These are phyloP conservation scores for Tulasnella sp. DNA, from an alignment of 768 basidiomycete genomes.

Conservation along the genomic window DNA sequence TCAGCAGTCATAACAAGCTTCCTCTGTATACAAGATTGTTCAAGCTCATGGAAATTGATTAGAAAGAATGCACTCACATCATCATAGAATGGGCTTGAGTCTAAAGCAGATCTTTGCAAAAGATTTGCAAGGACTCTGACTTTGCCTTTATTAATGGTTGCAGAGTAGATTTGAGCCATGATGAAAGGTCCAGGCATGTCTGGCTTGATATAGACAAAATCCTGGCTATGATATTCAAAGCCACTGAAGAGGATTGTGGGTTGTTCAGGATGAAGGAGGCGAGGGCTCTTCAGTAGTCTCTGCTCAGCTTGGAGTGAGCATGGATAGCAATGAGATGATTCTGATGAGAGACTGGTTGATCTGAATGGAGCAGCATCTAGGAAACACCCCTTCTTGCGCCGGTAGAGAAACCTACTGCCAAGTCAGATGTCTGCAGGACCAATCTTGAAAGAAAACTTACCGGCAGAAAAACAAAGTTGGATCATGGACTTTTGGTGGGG, in stretches of 20 bases:
- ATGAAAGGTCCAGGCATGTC: conserved; percentile 41
- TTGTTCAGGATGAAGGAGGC: conserved; percentile 29
- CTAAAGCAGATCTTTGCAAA: background rate
- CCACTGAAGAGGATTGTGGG: conserved; percentile 44
- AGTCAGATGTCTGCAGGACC: background rate
- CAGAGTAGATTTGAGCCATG: conserved; percentile 45
- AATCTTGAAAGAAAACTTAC: conserved; percentile 31
- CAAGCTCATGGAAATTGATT: background rate
- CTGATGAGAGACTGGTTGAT: conserved; percentile 29
- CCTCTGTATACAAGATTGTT: background rate
- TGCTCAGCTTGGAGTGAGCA: conserved; percentile 25
- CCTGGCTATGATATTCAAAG: conserved; percentile 49
- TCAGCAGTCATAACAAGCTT: background rate
- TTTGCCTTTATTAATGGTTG: conserved; percentile 27
- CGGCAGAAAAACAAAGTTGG: conserved; percentile 48
- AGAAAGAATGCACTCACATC: background rate
- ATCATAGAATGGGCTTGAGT: background rate
- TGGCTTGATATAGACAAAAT: conserved; percentile 49
- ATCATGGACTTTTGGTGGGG: conserved; percentile 28
- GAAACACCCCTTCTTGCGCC: conserved; percentile 42
- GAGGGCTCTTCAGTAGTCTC: conserved; percentile 30
- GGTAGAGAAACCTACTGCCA: conserved; percentile 32
- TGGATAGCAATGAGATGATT: conserved; percentile 19
- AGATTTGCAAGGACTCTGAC: background rate
- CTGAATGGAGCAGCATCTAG: conserved; percentile 25